Evolutionary conservation across 169 alveolate species (phyloP).

Genomic region (Plasmodium gaboni): DNA sequence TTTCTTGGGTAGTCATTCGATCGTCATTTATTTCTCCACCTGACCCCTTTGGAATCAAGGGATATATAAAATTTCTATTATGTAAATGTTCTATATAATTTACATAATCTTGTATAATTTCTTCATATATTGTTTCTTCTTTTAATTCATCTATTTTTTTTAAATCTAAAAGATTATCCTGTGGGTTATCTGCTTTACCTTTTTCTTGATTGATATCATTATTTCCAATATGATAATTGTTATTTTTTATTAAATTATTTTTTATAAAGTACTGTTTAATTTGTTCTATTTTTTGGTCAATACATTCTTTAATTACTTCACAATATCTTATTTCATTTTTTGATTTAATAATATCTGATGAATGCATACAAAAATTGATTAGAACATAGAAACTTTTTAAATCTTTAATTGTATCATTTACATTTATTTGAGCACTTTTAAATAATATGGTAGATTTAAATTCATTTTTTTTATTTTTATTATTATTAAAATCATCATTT

Average conservation of each 20-base stretch:
- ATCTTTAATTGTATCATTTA: conserved; percentile 42
- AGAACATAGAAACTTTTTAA: conserved; percentile 35
- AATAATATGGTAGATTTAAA: conserved; percentile 21
- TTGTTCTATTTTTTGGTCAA: conserved; percentile 55
- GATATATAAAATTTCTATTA: conserved; percentile 34
- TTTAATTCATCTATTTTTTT: conserved; percentile 9
- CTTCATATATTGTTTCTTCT: conserved; percentile 63
- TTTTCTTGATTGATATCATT: neutral
- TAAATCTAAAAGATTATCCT: conserved; percentile 28
- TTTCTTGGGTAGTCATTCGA: conserved; percentile 43
- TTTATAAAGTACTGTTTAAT: conserved; percentile 25
- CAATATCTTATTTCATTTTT: conserved; percentile 41
- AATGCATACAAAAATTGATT: conserved; percentile 68
- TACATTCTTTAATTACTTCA: conserved; percentile 37
- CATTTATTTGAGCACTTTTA: conserved; percentile 31
- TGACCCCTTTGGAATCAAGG: conserved; percentile 27
- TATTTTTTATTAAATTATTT: conserved; percentile 16
- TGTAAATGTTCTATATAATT: conserved; percentile 24
- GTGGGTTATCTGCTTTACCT: neutral
- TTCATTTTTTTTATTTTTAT: neutral
- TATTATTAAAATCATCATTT: neutral
- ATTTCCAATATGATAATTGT: neutral
- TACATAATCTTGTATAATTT: conserved; percentile 40
- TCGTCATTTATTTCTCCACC: neutral
- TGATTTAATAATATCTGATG: conserved; percentile 46